A percentile compares a stretch with the other conserved stretches of the same genome.
Conservation (phyloP, 306 rosid genomes). For the Dalbergia oliveri region DNA sequence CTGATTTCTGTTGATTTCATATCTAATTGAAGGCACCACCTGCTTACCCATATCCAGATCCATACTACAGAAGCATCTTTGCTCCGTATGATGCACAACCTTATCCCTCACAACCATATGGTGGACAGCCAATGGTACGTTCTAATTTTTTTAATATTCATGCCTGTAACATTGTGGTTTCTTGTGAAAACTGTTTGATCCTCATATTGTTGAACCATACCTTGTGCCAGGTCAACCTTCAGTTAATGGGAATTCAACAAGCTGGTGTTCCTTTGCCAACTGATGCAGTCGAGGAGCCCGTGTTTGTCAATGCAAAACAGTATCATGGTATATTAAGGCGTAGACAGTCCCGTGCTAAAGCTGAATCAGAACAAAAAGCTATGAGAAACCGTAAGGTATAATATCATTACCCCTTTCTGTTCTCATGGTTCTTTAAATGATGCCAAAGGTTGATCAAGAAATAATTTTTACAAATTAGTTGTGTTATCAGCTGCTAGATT, state of each 20-base stretch:
- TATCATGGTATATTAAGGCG: slow-evolving; percentile 96
- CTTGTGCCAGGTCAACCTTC: slow-evolving; percentile 80
- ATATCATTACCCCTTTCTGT: slow-evolving; percentile 21
- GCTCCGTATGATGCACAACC: slow-evolving; percentile 88
- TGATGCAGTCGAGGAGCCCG: slow-evolving; percentile 94
- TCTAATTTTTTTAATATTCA: slow-evolving; percentile 27
- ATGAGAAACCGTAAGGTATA: slow-evolving; percentile 83
- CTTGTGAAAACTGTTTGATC: slow-evolving; percentile 22
- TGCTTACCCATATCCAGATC: slow-evolving; percentile 92
- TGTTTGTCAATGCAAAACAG: slow-evolving; percentile 94
- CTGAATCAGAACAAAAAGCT: slow-evolving; percentile 91
- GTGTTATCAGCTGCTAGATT: slow-evolving; percentile 35
- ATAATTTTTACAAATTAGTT: slow-evolving; percentile 39
- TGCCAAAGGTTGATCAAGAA: slow-evolving; percentile 6
- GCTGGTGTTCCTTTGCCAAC: slow-evolving; percentile 93
- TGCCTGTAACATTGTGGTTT: background rate
- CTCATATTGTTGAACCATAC: slow-evolving; percentile 31
- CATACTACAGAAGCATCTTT: slow-evolving; percentile 94
- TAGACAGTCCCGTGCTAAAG: slow-evolving; percentile 95
- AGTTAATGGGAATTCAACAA: slow-evolving; percentile 96
- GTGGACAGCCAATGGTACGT: slow-evolving; percentile 90
- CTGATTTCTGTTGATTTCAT: slow-evolving; percentile 40
- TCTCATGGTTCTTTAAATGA: slow-evolving; percentile 22
- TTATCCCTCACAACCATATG: slow-evolving; percentile 84
- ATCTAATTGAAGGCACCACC: slow-evolving; percentile 73